These are phyloP conservation scores for Heliocybe sulcata DNA, from an alignment of 1,284 basidiomycete species.

Conservation along the genomic window DNA sequence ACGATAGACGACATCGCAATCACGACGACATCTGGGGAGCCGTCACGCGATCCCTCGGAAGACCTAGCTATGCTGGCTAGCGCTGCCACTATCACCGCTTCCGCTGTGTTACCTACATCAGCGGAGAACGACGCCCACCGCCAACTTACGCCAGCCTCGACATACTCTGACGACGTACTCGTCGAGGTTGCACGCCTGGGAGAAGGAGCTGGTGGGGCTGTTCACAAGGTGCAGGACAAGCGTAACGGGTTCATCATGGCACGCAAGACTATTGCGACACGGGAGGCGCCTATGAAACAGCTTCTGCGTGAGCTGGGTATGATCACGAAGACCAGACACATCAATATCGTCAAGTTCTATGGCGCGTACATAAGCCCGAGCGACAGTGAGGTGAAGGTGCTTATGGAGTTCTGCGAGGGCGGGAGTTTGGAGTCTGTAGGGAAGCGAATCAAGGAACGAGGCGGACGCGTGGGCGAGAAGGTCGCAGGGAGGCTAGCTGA, in stretches of 20 bases:
- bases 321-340: conserved; percentile 78
- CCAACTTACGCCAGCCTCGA: conserved; percentile 15
- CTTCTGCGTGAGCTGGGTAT: conserved; percentile 90
- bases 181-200: conserved; percentile 76
- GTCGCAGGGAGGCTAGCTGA: conserved; percentile 90
- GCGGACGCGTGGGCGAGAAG: conserved; percentile 83
- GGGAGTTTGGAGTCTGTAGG: conserved; percentile 84
- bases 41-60: conserved; percentile 14
- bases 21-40: conserved; percentile 12
- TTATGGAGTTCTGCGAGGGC: conserved; percentile 95
- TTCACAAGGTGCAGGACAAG: conserved; percentile 83
- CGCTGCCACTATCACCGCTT: conserved; percentile 15
- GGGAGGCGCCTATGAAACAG: conserved; percentile 90
- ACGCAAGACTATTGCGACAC: conserved; percentile 94
- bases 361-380: conserved; percentile 94
- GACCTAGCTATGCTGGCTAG: background rate
- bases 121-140: conserved; percentile 11
- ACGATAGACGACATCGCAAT: conserved; percentile 18
- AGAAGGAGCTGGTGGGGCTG: conserved; percentile 94
- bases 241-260: conserved; percentile 81
- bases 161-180: conserved; percentile 63
- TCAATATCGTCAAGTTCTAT: conserved; percentile 89
- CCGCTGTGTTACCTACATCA: conserved; percentile 21
- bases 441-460: conserved; percentile 77
- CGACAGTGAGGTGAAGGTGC: conserved; percentile 89